These are phyloP conservation scores for Suhomyces wounanorum DNA, from an alignment of 1,139 yeast genomes.

Conservation along the genomic window DNA sequence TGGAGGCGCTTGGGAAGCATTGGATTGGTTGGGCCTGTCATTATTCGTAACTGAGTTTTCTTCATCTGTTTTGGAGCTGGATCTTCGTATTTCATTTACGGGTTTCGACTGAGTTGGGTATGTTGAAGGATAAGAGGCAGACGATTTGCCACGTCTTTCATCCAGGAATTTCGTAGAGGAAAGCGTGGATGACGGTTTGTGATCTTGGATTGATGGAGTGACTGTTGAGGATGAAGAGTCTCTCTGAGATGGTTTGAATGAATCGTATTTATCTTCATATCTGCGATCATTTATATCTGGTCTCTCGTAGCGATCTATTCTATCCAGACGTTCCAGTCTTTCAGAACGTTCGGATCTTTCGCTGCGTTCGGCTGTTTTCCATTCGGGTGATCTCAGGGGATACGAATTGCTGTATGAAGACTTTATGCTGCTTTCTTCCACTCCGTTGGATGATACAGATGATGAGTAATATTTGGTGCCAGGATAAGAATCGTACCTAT, in stretches of 20 bases:
- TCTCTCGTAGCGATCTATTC: conserved; percentile 1
- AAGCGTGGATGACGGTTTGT: conserved; percentile 5
- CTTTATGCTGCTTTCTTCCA: conserved; percentile 12
- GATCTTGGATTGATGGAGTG: not conserved
- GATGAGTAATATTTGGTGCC: conserved; percentile 12
- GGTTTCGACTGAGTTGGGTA: conserved; percentile 2
- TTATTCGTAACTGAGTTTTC: conserved; percentile 7
- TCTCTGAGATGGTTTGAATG: conserved; percentile 5
- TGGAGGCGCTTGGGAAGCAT: conserved; percentile 7
- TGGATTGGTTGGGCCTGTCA: not conserved
- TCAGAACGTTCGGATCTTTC: not conserved
- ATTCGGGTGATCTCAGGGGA: conserved; percentile 10
- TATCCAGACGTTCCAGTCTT: not conserved
- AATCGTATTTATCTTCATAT: conserved; percentile 5
- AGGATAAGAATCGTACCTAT: conserved; percentile 18
- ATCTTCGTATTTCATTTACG: conserved; percentile 5
- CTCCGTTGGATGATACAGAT: conserved; percentile 12
- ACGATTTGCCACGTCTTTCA: conserved; percentile 11
- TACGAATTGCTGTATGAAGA: conserved; percentile 9
- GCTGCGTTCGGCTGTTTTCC: conserved; percentile 5
- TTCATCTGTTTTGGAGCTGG: not conserved
- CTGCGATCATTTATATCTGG: not conserved
- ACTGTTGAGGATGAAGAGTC: not conserved
- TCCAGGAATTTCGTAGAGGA: conserved; percentile 13
- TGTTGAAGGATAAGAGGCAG: conserved; percentile 7